These are phyloP conservation scores for Rhizopogon vesiculosus DNA, from an alignment of 768 basidiomycete genomes.

Conservation along the genomic window DNA sequence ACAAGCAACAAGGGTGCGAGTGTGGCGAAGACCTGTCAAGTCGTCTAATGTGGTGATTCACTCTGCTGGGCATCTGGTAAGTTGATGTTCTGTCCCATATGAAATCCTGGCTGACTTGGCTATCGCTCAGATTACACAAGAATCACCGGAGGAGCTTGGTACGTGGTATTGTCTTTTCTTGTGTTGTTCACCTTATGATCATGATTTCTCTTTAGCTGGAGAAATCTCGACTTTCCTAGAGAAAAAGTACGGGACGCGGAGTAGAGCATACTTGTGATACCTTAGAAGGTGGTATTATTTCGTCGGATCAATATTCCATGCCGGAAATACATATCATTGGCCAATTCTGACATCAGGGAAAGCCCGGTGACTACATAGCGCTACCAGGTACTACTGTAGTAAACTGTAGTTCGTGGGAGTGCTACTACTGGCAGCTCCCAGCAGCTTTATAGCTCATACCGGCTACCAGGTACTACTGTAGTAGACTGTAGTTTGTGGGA, in stretches of 20 bases:
- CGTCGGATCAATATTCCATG: no score
- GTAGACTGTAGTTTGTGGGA: no score
- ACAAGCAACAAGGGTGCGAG: constrained; percentile 10
- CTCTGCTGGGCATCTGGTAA: constrained; percentile 22
- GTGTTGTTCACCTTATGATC: not conserved
- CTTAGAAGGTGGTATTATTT: no score
- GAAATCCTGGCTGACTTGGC: not conserved
- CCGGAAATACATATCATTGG: no score
- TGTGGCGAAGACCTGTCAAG: constrained; percentile 25
- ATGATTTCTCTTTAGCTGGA: not conserved
- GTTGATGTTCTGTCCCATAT: constrained; percentile 1
- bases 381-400: no score
- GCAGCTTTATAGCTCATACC: not conserved
- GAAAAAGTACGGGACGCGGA: no score
- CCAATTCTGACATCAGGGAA: no score
- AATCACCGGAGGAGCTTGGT: constrained; percentile 26
- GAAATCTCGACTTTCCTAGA: no score
- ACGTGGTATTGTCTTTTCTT: not conserved
- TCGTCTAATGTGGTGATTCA: constrained; percentile 24
- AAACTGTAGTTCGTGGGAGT: no score
- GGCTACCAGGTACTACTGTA: no score
- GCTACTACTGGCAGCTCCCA: not conserved
- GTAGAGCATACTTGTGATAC: no score
- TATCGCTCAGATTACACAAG: constrained; percentile 19
- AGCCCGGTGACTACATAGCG: no score